phyloP scores from a whole-genome alignment of 2,329 filamentous ascomycete genomes.

The Sarocladiaceae sp. region DNA sequence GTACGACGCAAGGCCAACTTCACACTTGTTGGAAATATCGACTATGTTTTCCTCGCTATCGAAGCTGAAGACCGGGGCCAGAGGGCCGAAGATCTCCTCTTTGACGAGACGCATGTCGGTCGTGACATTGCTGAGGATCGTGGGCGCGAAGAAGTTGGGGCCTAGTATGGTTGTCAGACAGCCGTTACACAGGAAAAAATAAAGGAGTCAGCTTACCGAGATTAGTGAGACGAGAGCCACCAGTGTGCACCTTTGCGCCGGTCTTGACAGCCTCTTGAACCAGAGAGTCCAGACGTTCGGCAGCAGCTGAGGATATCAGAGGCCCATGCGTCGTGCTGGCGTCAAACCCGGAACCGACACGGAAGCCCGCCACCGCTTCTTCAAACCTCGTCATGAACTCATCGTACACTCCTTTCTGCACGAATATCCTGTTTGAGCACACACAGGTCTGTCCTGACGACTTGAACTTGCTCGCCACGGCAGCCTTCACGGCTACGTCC shows the following conservation, averaged over 20 bases:
- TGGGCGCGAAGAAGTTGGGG: conserved; percentile 63
- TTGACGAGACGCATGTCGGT: conserved; percentile 49
- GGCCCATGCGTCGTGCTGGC: conserved; percentile 56
- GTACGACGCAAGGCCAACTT: conserved; percentile 68
- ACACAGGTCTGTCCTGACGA: conserved; percentile 89
- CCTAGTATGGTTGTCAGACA: not conserved
- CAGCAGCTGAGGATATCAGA: conserved; percentile 58
- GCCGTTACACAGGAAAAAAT: not conserved
- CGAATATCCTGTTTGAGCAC: conserved; percentile 70
- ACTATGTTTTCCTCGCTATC: conserved; percentile 51
- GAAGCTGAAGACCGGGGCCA: conserved; percentile 58
- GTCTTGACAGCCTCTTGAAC: conserved; percentile 58
- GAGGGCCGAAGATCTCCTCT: conserved; percentile 62
- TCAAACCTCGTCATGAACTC: conserved; percentile 58
- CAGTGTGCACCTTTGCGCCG: conserved; percentile 39
- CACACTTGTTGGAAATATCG: conserved; percentile 51
- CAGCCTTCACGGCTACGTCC: conserved; percentile 57
- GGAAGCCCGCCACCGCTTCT: conserved; percentile 61
- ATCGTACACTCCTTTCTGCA: conserved; percentile 68
- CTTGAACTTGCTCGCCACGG: conserved; percentile 73
- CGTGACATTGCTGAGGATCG: conserved; percentile 54
- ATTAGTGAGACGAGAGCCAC: conserved; percentile 54
- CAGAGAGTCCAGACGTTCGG: conserved; percentile 56
- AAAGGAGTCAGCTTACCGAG: conserved; percentile 39
- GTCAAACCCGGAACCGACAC: conserved; percentile 57